Percentiles rank a stretch among this genome's conserved stretches.
These are phyloP conservation scores for Naganishia sp. DNA, from an alignment of 1,284 basidiomycete genomes.

Conservation along the genomic window DNA sequence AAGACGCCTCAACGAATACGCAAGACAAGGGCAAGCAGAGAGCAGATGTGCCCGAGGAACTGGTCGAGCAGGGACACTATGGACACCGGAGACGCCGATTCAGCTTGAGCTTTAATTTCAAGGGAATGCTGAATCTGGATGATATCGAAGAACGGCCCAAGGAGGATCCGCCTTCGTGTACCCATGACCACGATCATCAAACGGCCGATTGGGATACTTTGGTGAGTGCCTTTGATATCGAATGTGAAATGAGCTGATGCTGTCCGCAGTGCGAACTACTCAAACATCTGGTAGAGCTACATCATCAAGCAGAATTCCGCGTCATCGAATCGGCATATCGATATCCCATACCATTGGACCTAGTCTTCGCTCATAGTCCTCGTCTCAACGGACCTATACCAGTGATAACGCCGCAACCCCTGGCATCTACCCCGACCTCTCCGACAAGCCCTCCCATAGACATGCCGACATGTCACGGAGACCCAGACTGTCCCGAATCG, in stretches of 20 bases:
- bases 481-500: constrained; percentile 3
- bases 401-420: constrained; percentile 3
- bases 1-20: not conserved
- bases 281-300: constrained; percentile 20
- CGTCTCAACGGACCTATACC: constrained; percentile 1
- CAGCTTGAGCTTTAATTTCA: constrained; percentile 24
- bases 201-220: constrained; percentile 21
- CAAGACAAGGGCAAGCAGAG: constrained; percentile 18
- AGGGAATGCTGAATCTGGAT: constrained; percentile 22
- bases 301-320: constrained; percentile 7
- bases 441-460: constrained; percentile 8
- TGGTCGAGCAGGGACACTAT: not conserved
- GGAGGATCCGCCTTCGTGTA: not conserved
- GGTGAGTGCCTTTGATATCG: not conserved
- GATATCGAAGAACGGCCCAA: constrained; percentile 26
- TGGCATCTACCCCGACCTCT: not conserved
- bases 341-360: constrained; percentile 18
- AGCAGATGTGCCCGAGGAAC: not conserved
- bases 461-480: constrained; percentile 1
- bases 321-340: constrained; percentile 1
- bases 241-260: not conserved
- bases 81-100: constrained; percentile 9
- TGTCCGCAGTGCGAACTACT: constrained; percentile 11
- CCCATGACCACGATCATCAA: not conserved
- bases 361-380: constrained; percentile 13